Percentiles rank a stretch among this genome's conserved stretches.
Conservation (phyloP, 1,284 basidiomycete species). For the Vanrija sp. region DNA sequence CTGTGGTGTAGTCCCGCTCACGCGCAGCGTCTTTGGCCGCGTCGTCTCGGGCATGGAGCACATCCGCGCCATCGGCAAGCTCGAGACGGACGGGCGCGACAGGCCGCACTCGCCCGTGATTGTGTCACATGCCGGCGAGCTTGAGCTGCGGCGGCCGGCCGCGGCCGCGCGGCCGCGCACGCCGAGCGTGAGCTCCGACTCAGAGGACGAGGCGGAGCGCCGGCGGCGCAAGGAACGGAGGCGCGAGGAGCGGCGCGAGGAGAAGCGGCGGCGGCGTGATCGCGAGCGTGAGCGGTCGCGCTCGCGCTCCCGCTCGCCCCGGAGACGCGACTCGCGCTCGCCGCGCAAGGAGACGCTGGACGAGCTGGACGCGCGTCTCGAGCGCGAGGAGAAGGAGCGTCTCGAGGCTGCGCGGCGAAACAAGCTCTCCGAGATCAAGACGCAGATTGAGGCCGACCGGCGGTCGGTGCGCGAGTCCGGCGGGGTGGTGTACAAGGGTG, state of each 20-base stretch:
- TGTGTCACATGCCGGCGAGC: conserved; percentile 78
- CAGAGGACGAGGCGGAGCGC: conserved; percentile 9
- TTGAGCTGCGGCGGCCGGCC: conserved; percentile 61
- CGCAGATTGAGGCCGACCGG: conserved; percentile 31
- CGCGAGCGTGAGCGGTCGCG: neutral
- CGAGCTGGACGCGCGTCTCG: conserved; percentile 48
- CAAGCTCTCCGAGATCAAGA: conserved; percentile 34
- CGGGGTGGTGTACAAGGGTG: conserved; percentile 47
- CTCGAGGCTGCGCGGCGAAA: conserved; percentile 34
- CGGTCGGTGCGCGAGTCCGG: conserved; percentile 28
- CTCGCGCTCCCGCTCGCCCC: no score
- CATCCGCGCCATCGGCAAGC: conserved; percentile 50
- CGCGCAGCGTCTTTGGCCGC: conserved; percentile 49
- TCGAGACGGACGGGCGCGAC: conserved; percentile 50
- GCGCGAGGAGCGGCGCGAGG: conserved; percentile 19
- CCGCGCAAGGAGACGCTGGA: conserved; percentile 34
- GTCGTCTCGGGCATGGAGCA: conserved; percentile 52
- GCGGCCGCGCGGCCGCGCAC: conserved; percentile 9
- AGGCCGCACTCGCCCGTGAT: conserved; percentile 66
- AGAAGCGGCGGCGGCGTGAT: conserved; percentile 6
- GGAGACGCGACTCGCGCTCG: neutral
- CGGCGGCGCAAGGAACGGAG: conserved; percentile 15
- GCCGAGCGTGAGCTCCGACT: neutral
- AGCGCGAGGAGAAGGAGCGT: conserved; percentile 47
- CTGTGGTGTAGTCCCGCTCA: no score